A percentile compares a stretch with the other conserved stretches of the same genome.
Conservation (phyloP, 345 rosid genomes). For the Theobroma cacao region DNA sequence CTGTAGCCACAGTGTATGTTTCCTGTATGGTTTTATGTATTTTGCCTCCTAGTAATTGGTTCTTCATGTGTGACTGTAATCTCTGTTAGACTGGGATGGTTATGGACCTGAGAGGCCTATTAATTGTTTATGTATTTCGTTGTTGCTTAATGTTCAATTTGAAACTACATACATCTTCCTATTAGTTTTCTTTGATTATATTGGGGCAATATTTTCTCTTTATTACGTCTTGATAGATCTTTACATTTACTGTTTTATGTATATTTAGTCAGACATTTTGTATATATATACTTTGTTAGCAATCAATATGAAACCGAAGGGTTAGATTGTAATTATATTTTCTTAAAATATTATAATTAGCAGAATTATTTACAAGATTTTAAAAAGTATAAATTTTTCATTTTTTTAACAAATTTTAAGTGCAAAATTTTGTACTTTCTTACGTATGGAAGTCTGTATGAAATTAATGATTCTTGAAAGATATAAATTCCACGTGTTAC, state of each 20-base stretch:
- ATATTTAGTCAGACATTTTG: too few species aligned
- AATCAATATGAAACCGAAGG: too few species aligned
- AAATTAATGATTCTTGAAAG: neutral
- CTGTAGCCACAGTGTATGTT: neutral
- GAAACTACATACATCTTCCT: neutral
- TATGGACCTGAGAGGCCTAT: neutral
- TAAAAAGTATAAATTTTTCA: too few species aligned
- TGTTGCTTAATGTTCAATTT: neutral
- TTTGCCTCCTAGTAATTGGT: neutral
- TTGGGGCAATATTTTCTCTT: too few species aligned
- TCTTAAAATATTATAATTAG: too few species aligned
- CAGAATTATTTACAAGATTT: too few species aligned
- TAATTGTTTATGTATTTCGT: neutral
- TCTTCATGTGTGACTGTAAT: neutral
- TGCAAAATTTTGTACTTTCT: neutral
- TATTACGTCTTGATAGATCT: too few species aligned
- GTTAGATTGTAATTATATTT: too few species aligned
- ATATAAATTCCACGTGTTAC: neutral
- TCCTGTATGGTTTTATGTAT: neutral
- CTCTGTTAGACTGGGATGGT: neutral
- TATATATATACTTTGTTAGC: too few species aligned
- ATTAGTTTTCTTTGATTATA: neutral
- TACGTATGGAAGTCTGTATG: too few species aligned
- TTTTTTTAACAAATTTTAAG: too few species aligned
- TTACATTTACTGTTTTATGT: too few species aligned